Conservation (phyloP, 2,329 filamentous ascomycete species). For the Apiospora marii region DNA sequence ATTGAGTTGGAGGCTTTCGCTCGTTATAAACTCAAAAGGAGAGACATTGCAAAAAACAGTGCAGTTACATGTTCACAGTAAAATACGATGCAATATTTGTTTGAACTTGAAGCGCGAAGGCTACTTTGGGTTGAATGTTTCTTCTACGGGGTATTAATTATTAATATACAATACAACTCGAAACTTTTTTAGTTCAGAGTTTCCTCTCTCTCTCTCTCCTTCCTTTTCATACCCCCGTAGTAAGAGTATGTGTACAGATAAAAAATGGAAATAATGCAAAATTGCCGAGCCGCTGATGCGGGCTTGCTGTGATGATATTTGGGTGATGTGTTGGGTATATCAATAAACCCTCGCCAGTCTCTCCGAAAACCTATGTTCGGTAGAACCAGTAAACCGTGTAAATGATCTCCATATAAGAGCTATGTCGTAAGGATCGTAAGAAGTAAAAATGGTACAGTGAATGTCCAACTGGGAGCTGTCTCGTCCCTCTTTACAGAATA, state of each 20-base stretch:
- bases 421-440: constrained; percentile 65
- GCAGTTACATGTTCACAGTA: neutral
- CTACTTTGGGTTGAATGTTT: neutral
- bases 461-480: neutral
- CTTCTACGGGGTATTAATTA: constrained; percentile 23
- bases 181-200: neutral
- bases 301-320: constrained; percentile 18
- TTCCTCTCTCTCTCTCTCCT: neutral
- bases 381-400: constrained; percentile 23
- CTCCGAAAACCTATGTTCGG: constrained; percentile 2
- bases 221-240: constrained; percentile 2
- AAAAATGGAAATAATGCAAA: neutral
- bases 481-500: neutral
- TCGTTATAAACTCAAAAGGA: neutral
- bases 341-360: neutral
- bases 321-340: constrained; percentile 16
- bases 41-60: too few relatives aligned
- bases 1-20: too few relatives aligned
- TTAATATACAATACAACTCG: constrained; percentile 16
- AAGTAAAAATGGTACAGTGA: constrained; percentile 46
- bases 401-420: constrained; percentile 18
- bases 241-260: constrained; percentile 6
- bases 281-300: constrained; percentile 1
- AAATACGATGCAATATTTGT: neutral
- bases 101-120: neutral